Conservation (phyloP, 768 basidiomycete species). For the Mycena alexandri region DNA sequence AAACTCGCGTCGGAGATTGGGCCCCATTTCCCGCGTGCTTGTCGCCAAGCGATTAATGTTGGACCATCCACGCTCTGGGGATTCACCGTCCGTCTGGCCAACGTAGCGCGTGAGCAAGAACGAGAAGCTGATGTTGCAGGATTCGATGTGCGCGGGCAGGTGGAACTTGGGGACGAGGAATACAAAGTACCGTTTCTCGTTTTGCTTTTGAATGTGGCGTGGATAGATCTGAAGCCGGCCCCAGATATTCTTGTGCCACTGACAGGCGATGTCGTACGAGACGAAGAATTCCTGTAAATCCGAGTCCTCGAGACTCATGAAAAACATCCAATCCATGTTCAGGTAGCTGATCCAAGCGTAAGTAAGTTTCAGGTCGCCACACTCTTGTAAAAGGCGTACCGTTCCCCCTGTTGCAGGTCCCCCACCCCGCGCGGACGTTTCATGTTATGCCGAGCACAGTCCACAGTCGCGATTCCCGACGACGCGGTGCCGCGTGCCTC, state of each 20-base stretch:
- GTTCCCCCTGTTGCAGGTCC: slow-evolving; percentile 3
- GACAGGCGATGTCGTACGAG: slow-evolving; percentile 44
- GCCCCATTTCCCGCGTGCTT: slow-evolving; percentile 56
- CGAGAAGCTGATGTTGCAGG: slow-evolving; percentile 36
- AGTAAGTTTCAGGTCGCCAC: not conserved
- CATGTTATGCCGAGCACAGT: slow-evolving; percentile 29
- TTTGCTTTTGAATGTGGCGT: not conserved
- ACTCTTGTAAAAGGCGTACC: not conserved
- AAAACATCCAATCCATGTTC: slow-evolving; percentile 46
- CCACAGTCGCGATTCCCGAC: slow-evolving; percentile 32
- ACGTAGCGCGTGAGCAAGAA: slow-evolving; percentile 46
- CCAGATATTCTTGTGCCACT: slow-evolving; percentile 36
- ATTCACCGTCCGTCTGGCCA: slow-evolving; percentile 54
- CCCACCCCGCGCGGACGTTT: not conserved
- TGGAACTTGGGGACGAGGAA: slow-evolving; percentile 48
- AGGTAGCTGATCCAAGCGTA: not conserved
- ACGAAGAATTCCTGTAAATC: slow-evolving; percentile 28
- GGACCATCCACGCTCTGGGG: slow-evolving; percentile 47
- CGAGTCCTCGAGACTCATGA: slow-evolving; percentile 34
- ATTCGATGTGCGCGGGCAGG: slow-evolving; percentile 39
- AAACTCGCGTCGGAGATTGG: slow-evolving; percentile 26
- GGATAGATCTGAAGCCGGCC: slow-evolving; percentile 36
- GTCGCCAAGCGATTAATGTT: slow-evolving; percentile 46
- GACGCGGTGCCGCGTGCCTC: slow-evolving; percentile 9
- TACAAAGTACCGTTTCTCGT: slow-evolving; percentile 9